A percentile compares a stretch with the other conserved stretches of the same genome.
These are phyloP conservation scores for Acanthamoeba culbertsoni DNA, from an alignment of 208 protist species.

Conservation along the genomic window DNA sequence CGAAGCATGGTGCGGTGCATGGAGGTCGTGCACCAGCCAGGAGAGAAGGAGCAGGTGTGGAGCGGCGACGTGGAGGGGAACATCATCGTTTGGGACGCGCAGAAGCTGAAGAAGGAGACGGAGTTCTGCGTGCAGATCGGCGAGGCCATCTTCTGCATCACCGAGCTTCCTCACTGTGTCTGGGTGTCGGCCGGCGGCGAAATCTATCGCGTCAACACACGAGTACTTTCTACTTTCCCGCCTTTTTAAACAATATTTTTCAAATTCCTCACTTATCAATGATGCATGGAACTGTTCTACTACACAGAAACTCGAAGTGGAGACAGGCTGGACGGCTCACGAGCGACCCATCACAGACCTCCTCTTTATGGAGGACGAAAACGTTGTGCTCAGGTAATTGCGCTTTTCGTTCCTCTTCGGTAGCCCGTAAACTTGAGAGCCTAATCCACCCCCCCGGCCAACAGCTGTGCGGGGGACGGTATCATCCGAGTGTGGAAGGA, in stretches of 20 bases:
- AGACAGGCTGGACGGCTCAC: background rate
- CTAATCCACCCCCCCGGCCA: too few species aligned
- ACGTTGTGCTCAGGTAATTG: background rate
- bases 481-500: conserved; percentile 4
- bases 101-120: background rate
- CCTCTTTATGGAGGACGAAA: background rate
- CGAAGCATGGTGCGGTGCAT: background rate
- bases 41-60: background rate
- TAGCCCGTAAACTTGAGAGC: too few species aligned
- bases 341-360: background rate
- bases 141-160: conserved; percentile 8
- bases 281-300: background rate
- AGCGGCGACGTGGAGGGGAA: background rate
- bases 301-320: background rate
- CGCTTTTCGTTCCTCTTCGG: background rate
- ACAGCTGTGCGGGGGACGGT: background rate
- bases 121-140: background rate
- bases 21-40: background rate
- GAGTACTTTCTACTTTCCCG: background rate
- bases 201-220: background rate
- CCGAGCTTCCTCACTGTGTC: background rate
- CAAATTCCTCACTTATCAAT: background rate
- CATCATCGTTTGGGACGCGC: background rate
- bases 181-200: background rate
- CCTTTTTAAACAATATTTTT: too few species aligned